Percentiles rank a stretch among this genome's conserved stretches.
These are phyloP conservation scores for Hymenoscyphus scutula DNA, from an alignment of 2,329 filamentous ascomycete genomes.

Conservation along the genomic window DNA sequence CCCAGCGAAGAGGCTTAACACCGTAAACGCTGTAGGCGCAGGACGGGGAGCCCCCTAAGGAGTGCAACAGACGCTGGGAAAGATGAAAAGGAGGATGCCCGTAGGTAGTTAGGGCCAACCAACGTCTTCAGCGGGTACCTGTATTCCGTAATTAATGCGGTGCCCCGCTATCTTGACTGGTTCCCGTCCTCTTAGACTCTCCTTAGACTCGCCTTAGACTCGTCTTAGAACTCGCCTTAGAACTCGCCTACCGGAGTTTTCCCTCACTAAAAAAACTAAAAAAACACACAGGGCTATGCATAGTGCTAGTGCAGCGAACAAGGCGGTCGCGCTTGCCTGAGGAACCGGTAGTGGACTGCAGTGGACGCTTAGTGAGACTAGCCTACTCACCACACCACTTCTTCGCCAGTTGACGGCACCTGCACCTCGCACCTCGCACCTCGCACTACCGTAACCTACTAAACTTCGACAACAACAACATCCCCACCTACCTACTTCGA, in stretches of 20 bases:
- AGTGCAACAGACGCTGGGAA: too few species aligned
- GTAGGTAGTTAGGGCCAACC: too few species aligned
- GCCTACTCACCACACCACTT: not conserved
- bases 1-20: not conserved
- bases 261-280: not conserved
- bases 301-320: not conserved
- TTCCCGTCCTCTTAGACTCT: too few species aligned
- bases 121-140: not conserved
- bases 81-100: too few species aligned
- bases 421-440: too few species aligned
- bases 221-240: too few species aligned
- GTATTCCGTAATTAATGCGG: not conserved
- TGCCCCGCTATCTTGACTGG: not conserved
- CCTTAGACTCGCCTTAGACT: too few species aligned
- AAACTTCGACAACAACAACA: constrained; percentile 6
- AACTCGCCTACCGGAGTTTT: not conserved
- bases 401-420: too few species aligned
- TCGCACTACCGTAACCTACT: too few species aligned
- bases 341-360: not conserved
- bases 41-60: not conserved
- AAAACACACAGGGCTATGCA: not conserved
- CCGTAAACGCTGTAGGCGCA: too few species aligned
- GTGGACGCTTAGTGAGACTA: not conserved
- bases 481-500: not conserved
- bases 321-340: not conserved